phyloP scores from a whole-genome alignment of 306 rosid species.

The Phaseolus lunatus region DNA sequence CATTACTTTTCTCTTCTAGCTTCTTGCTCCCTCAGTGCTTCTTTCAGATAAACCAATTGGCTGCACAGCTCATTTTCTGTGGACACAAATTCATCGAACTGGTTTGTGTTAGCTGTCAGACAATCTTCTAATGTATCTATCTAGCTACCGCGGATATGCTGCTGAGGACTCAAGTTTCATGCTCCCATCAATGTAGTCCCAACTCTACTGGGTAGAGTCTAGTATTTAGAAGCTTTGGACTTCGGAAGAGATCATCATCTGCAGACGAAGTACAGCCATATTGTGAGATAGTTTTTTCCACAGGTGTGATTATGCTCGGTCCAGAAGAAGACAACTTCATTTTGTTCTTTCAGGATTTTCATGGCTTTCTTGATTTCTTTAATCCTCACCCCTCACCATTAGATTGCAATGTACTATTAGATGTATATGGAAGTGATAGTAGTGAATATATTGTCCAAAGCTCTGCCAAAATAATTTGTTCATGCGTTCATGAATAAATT shows the following conservation, averaged over 20 bases:
- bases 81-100: slow-evolving; percentile 2
- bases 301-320: slow-evolving; percentile 4
- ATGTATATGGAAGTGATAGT: neutral
- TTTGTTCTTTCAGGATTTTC: slow-evolving; percentile 25
- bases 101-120: slow-evolving; percentile 25
- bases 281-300: neutral
- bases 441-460: neutral
- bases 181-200: neutral
- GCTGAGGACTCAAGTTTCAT: slow-evolving; percentile 34
- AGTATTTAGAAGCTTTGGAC: neutral
- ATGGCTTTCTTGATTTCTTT: slow-evolving; percentile 39
- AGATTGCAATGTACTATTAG: neutral
- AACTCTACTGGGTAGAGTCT: no score
- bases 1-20: slow-evolving; percentile 22
- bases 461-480: neutral
- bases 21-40: slow-evolving; percentile 37
- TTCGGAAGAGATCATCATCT: neutral
- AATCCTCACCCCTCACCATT: neutral
- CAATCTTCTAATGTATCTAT: neutral
- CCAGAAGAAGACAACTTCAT: slow-evolving; percentile 13
- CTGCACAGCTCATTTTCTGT: slow-evolving; percentile 38
- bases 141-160: neutral
- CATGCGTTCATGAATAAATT: neutral
- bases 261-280: neutral
- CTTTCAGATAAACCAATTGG: slow-evolving; percentile 38